These are phyloP conservation scores for Kluyveromyces nonfermentans DNA, from an alignment of 805 yeast species.

Conservation along the genomic window DNA sequence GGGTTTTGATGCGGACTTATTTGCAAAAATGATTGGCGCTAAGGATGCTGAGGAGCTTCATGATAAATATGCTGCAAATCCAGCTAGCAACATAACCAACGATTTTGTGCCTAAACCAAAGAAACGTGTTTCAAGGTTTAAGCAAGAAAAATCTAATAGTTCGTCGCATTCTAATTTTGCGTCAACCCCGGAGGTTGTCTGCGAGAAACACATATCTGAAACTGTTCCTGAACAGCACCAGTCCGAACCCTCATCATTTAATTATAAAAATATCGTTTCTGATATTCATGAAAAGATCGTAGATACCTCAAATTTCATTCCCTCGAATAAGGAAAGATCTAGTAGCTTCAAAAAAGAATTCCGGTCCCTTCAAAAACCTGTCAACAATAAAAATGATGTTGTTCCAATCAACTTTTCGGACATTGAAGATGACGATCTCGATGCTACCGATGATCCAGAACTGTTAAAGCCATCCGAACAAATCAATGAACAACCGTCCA, in stretches of 20 bases:
- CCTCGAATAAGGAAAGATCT: background rate
- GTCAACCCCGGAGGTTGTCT: background rate
- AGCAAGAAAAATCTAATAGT: conserved; percentile 14
- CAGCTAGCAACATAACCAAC: background rate
- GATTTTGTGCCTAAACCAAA: conserved; percentile 4
- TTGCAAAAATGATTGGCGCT: conserved; percentile 25
- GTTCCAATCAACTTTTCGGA: conserved; percentile 1
- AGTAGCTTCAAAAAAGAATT: conserved; percentile 1
- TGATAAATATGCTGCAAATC: conserved; percentile 14
- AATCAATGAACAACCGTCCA: background rate
- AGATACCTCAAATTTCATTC: background rate
- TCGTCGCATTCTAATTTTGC: background rate
- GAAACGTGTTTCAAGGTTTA: conserved; percentile 23
- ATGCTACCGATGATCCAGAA: background rate
- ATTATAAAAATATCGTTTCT: background rate
- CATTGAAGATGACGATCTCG: conserved; percentile 2
- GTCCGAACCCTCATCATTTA: background rate
- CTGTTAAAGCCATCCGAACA: background rate
- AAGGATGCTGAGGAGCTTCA: conserved; percentile 25
- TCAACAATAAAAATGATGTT: background rate
- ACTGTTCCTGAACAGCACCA: background rate
- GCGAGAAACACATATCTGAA: background rate
- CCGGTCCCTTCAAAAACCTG: conserved; percentile 5
- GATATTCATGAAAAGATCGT: background rate
- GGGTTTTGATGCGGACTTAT: conserved; percentile 26